These are phyloP conservation scores for Przewalskia tangutica DNA, from an alignment of 257 asterid species.

Conservation along the genomic window DNA sequence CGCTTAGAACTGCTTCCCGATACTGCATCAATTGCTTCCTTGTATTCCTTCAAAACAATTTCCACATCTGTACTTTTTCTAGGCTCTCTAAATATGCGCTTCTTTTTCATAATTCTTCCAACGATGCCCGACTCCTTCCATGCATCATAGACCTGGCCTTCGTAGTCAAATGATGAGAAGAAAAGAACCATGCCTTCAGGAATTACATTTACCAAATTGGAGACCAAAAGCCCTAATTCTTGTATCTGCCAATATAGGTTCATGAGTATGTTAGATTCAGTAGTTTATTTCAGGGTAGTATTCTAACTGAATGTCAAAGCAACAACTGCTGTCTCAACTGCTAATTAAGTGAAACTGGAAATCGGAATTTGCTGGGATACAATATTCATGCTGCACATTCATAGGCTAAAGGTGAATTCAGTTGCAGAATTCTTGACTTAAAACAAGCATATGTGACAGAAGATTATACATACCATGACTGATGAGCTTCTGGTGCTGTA, in stretches of 20 bases:
- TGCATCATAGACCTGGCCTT: constrained; percentile 54
- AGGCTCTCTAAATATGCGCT: constrained; percentile 78
- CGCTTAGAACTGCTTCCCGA: constrained; percentile 9
- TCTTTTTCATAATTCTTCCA: constrained; percentile 65
- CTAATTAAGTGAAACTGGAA: not conserved
- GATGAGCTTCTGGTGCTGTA: constrained; percentile 65
- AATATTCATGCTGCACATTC: not conserved
- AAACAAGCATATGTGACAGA: constrained; percentile 1
- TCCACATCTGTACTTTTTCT: constrained; percentile 77
- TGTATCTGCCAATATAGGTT: constrained; percentile 46
- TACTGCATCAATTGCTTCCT: constrained; percentile 49
- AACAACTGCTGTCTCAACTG: not conserved
- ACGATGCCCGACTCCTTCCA: constrained; percentile 84
- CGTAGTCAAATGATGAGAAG: constrained; percentile 91
- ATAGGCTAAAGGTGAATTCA: not conserved
- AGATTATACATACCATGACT: constrained; percentile 46
- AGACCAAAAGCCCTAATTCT: constrained; percentile 76
- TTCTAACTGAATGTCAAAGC: not conserved
- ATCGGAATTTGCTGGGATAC: not conserved
- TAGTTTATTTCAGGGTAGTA: not conserved
- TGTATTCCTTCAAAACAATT: constrained; percentile 60
- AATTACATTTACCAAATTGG: constrained; percentile 69
- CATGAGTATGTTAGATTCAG: not conserved
- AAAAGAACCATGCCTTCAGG: constrained; percentile 87
- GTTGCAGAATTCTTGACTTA: not conserved